Evolutionary conservation across 805 yeast species (phyloP).

Genomic region (Yarrowia sp.): DNA sequence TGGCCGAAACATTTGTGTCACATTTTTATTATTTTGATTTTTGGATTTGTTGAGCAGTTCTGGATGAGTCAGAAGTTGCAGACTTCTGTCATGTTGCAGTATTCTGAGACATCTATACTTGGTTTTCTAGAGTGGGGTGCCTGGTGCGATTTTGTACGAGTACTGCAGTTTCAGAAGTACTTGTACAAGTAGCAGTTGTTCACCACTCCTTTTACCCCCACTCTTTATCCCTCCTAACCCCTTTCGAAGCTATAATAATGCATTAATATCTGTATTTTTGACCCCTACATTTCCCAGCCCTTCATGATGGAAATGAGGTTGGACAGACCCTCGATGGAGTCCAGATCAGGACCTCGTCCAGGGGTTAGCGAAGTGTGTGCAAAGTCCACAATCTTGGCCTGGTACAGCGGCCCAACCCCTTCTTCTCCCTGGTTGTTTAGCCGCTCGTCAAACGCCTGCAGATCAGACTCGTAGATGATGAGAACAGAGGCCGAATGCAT

Average conservation of each 20-base stretch:
- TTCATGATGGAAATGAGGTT: slow-evolving; percentile 45
- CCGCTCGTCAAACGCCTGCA: slow-evolving; percentile 48
- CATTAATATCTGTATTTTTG: not conserved
- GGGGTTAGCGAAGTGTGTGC: slow-evolving; percentile 73
- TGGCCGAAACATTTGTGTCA: too few relatives aligned
- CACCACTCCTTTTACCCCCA: too few relatives aligned
- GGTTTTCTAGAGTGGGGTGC: too few relatives aligned
- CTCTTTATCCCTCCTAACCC: not conserved
- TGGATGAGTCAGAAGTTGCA: too few relatives aligned
- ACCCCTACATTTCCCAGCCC: not conserved
- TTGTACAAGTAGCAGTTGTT: too few relatives aligned
- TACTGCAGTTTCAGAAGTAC: too few relatives aligned
- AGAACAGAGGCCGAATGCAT: slow-evolving; percentile 70
- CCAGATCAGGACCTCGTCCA: slow-evolving; percentile 68
- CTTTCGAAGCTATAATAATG: not conserved
- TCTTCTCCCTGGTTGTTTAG: slow-evolving; percentile 33
- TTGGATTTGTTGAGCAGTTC: too few relatives aligned
- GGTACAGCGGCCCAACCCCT: slow-evolving; percentile 46
- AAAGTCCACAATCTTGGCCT: slow-evolving; percentile 75
- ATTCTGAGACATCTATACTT: too few relatives aligned
- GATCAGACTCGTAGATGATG: slow-evolving; percentile 69
- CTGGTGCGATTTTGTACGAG: too few relatives aligned
- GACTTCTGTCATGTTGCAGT: too few relatives aligned
- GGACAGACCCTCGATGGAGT: slow-evolving; percentile 65
- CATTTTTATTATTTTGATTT: too few relatives aligned